phyloP scores from a whole-genome alignment of 75 land plant genomes.

The Picea sitchensis region DNA sequence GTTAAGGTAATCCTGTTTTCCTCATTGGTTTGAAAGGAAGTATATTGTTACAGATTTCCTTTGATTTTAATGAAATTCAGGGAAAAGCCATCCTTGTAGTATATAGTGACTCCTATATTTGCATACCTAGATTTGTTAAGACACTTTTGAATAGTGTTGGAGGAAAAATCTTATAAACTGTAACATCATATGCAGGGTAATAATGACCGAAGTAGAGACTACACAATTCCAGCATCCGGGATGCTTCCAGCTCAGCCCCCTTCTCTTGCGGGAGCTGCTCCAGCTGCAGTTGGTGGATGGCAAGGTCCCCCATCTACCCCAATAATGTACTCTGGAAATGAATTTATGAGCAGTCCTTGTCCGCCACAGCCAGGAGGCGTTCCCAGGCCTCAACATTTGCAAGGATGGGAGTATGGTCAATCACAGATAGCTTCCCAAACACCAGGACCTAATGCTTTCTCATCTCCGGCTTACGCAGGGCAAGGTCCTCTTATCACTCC shows the following conservation, averaged over 20 bases:
- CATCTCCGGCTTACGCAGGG: conserved; percentile 8
- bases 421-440: conserved; percentile 8
- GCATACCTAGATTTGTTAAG: neutral
- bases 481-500: neutral
- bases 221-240: conserved; percentile 50
- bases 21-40: neutral
- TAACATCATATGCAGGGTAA: conserved; percentile 38
- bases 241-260: conserved; percentile 23
- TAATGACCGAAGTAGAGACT: conserved; percentile 70
- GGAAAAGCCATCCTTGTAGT: neutral
- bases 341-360: neutral
- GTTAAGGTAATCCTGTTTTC: conserved; percentile 54
- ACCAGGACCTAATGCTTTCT: conserved; percentile 1
- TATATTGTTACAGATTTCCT: neutral
- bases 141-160: neutral
- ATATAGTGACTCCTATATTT: neutral
- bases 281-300: conserved; percentile 7
- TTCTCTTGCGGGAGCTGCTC: conserved; percentile 4
- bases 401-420: conserved; percentile 10
- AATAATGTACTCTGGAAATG: conserved; percentile 4
- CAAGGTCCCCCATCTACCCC: conserved; percentile 8
- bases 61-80: neutral
- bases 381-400: conserved; percentile 4
- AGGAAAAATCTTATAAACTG: neutral
- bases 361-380: conserved; percentile 8